phyloP scores from a whole-genome alignment of 306 rosid genomes.

The Luffa acutangula region DNA sequence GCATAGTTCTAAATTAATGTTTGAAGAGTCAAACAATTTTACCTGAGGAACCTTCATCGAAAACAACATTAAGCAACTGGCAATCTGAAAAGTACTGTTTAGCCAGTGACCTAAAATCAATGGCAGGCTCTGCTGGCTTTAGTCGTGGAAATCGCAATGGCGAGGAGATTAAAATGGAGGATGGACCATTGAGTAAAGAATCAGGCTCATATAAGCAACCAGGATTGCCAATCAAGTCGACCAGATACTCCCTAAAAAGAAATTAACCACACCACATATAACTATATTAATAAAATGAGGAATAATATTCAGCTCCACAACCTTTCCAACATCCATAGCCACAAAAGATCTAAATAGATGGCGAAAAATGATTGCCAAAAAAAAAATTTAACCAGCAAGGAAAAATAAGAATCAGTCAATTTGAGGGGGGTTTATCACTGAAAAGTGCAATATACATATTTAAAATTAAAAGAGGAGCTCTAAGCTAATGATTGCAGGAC shows the following conservation, averaged over 20 bases:
- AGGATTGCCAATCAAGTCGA: slow-evolving; percentile 85
- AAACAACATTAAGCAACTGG: slow-evolving; percentile 71
- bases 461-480: background rate
- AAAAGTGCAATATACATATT: background rate
- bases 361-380: background rate
- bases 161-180: slow-evolving; percentile 91
- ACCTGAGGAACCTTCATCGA: slow-evolving; percentile 81
- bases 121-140: slow-evolving; percentile 59
- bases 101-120: slow-evolving; percentile 90
- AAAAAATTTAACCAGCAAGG: background rate
- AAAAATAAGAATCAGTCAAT: background rate
- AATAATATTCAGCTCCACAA: background rate
- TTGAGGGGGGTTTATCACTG: background rate
- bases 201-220: slow-evolving; percentile 81
- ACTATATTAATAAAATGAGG: background rate
- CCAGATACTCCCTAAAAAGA: slow-evolving; percentile 71
- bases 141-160: slow-evolving; percentile 88
- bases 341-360: background rate
- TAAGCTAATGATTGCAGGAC: background rate
- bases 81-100: slow-evolving; percentile 81
- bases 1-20: background rate
- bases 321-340: background rate
- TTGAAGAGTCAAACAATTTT: slow-evolving; percentile 18
- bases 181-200: slow-evolving; percentile 97
- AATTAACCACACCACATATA: slow-evolving; percentile 17